These are phyloP conservation scores for Ramularia endophylla DNA, from an alignment of 2,329 filamentous ascomycete species.

Conservation along the genomic window DNA sequence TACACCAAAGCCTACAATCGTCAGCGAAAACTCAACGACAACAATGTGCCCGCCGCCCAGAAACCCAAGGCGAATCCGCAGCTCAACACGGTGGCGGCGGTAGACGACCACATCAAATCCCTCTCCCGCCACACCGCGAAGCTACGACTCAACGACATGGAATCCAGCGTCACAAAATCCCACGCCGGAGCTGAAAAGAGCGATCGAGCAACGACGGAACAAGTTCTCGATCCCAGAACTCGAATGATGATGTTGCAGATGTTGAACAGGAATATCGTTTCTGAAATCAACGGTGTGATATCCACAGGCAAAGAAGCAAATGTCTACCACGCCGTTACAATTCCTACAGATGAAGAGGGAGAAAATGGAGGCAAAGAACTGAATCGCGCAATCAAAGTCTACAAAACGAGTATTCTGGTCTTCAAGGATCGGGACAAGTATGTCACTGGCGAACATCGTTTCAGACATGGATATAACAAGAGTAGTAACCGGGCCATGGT, in stretches of 20 bases:
- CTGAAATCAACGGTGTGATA: conserved; percentile 88
- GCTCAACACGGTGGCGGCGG: conserved; percentile 68
- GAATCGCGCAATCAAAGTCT: conserved; percentile 93
- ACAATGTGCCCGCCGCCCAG: conserved; percentile 43
- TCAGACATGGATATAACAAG: conserved; percentile 87
- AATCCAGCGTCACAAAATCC: conserved; percentile 47
- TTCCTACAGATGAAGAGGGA: conserved; percentile 48
- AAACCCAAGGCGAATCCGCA: conserved; percentile 70
- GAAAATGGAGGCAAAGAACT: conserved; percentile 41
- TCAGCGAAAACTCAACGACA: conserved; percentile 62
- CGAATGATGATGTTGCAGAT: conserved; percentile 94
- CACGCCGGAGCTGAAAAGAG: conserved; percentile 58
- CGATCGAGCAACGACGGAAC: conserved; percentile 88
- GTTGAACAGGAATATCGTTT: conserved; percentile 85
- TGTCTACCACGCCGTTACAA: conserved; percentile 81
- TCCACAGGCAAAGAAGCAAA: conserved; percentile 98
- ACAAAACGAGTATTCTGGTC: conserved; percentile 95
- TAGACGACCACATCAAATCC: conserved; percentile 85
- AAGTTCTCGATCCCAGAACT: conserved; percentile 88
- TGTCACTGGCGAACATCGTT: conserved; percentile 88
- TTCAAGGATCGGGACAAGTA: conserved; percentile 98
- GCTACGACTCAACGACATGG: conserved; percentile 66
- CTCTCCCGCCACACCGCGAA: conserved; percentile 80
- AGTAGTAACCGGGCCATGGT: conserved; percentile 96
- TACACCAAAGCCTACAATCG: conserved; percentile 86